phyloP scores from a whole-genome alignment of 208 protist genomes.

The Leishmania mexicana region DNA sequence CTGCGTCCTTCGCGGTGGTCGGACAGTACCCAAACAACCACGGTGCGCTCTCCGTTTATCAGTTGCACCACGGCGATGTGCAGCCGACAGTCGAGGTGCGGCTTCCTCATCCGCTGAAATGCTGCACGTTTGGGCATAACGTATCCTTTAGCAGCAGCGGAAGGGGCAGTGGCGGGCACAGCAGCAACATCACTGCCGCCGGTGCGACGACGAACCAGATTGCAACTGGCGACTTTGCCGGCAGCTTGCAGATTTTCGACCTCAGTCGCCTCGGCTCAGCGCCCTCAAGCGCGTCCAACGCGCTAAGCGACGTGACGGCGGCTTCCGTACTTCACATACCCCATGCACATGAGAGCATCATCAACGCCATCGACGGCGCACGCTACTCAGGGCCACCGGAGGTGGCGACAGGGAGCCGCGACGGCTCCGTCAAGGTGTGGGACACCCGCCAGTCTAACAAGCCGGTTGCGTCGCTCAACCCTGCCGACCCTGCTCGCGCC shows the following conservation, averaged over 20 bases:
- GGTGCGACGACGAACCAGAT: slow-evolving; percentile 8
- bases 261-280: slow-evolving; percentile 47
- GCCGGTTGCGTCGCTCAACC: slow-evolving; percentile 85
- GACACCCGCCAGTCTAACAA: slow-evolving; percentile 88
- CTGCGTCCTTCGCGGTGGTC: slow-evolving; percentile 71
- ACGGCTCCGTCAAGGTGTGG: slow-evolving; percentile 94
- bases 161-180: slow-evolving; percentile 7
- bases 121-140: slow-evolving; percentile 91
- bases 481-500: slow-evolving; percentile 52
- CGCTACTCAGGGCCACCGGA: slow-evolving; percentile 86
- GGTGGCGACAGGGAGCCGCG: slow-evolving; percentile 85
- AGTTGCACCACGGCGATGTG: slow-evolving; percentile 84
- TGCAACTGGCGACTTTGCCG: slow-evolving; percentile 90
- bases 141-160: slow-evolving; percentile 15
- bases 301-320: slow-evolving; percentile 35
- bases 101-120: slow-evolving; percentile 81
- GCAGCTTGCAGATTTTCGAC: slow-evolving; percentile 83
- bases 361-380: slow-evolving; percentile 95
- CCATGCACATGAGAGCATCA: slow-evolving; percentile 92
- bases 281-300: slow-evolving; percentile 10
- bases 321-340: slow-evolving; percentile 53
- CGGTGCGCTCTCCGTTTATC: slow-evolving; percentile 76
- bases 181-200: background rate
- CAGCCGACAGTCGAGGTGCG: slow-evolving; percentile 54
- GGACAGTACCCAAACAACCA: slow-evolving; percentile 92